A percentile compares a stretch with the other conserved stretches of the same genome.
These are phyloP conservation scores for Lentinula lateritia DNA, from an alignment of 768 basidiomycete genomes.

Conservation along the genomic window DNA sequence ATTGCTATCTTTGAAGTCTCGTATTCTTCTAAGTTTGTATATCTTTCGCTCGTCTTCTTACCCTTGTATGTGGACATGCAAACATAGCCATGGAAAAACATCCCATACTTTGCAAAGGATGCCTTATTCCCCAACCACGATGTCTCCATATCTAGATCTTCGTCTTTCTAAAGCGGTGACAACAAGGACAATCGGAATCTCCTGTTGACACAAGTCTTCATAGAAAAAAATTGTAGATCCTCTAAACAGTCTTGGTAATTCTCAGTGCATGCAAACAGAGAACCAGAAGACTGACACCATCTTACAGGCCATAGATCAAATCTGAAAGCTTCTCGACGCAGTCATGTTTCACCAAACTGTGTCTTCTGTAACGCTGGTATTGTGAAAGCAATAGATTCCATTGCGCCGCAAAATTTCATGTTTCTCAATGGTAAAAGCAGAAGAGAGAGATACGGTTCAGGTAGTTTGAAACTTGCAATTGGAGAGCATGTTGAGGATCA, in stretches of 20 bases:
- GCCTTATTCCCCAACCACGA: constrained; percentile 24
- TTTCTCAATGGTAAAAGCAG: too few relatives aligned
- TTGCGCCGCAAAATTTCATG: too few relatives aligned
- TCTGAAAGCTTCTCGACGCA: constrained; percentile 22
- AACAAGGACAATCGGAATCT: constrained; percentile 32
- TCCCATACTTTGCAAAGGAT: constrained; percentile 21
- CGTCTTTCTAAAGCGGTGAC: constrained; percentile 33
- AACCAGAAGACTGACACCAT: constrained; percentile 33
- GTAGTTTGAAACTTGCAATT: constrained; percentile 1
- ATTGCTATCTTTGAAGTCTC: constrained; percentile 17
- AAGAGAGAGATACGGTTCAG: too few relatives aligned
- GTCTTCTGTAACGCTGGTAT: too few relatives aligned
- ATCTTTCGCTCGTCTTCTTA: constrained; percentile 8
- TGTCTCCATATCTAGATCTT: constrained; percentile 18
- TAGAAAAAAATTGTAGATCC: constrained; percentile 32
- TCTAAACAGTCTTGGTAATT: constrained; percentile 23
- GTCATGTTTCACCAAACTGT: background rate
- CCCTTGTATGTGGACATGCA: constrained; percentile 25
- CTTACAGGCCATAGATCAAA: constrained; percentile 14
- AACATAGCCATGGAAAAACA: constrained; percentile 23
- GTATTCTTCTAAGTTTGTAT: constrained; percentile 22
- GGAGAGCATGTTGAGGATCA: constrained; percentile 35
- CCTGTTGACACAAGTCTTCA: constrained; percentile 28
- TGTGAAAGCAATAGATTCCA: too few relatives aligned
- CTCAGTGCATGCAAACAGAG: constrained; percentile 35